phyloP scores from a whole-genome alignment of 2,329 filamentous ascomycete species.

The Coniochaeta sp. region DNA sequence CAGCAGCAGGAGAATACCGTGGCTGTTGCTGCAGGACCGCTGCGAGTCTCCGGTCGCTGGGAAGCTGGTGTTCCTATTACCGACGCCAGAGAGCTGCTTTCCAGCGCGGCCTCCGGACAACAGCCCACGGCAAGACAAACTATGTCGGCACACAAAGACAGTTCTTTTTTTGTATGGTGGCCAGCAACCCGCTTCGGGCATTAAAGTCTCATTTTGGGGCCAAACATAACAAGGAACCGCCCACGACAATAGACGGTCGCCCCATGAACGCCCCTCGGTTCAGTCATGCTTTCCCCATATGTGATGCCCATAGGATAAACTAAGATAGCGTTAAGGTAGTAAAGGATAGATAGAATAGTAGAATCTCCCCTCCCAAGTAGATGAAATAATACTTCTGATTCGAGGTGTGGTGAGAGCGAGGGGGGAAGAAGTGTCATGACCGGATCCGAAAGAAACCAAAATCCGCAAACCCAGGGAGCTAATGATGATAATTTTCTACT shows the following conservation, averaged over 20 bases:
- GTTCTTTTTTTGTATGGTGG: neutral
- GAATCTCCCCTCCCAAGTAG: too few relatives aligned
- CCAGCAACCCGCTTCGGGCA: neutral
- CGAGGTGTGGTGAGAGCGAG: neutral
- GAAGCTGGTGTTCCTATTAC: too few relatives aligned
- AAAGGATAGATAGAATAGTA: neutral
- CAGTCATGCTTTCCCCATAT: neutral
- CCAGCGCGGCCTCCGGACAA: too few relatives aligned
- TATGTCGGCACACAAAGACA: neutral
- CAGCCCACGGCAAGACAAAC: neutral
- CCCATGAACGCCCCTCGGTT: neutral
- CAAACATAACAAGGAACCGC: neutral
- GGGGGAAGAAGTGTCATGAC: neutral
- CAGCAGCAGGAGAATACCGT: too few relatives aligned
- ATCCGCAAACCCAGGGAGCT: neutral
- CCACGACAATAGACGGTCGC: neutral
- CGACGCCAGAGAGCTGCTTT: too few relatives aligned
- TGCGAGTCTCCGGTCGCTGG: too few relatives aligned
- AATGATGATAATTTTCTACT: neutral
- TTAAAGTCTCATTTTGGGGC: neutral
- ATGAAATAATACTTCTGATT: neutral
- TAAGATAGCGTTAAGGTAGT: neutral
- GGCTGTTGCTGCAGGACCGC: too few relatives aligned
- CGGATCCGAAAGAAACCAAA: neutral
- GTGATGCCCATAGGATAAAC: neutral